These are phyloP conservation scores for Candida gigantensis DNA, from an alignment of 1,139 yeast species.

Conservation along the genomic window DNA sequence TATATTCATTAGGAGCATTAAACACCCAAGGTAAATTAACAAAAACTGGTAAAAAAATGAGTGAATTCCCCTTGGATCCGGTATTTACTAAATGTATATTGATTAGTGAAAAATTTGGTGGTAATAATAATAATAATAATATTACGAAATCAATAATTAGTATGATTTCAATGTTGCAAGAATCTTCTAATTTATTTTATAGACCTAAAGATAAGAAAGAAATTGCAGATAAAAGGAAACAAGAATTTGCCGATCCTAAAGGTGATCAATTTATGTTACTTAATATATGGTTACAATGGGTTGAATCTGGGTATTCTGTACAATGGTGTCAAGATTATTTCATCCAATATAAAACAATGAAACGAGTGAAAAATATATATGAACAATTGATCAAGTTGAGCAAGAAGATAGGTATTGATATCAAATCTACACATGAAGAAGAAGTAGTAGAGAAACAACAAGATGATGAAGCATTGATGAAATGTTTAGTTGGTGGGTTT, in stretches of 20 bases:
- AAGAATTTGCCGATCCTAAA: slow-evolving; percentile 37
- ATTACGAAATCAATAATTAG: slow-evolving; percentile 69
- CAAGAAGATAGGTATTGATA: slow-evolving; percentile 53
- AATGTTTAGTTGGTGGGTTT: slow-evolving; percentile 76
- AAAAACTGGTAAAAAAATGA: slow-evolving; percentile 78
- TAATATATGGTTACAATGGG: slow-evolving; percentile 79
- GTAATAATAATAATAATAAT: no score
- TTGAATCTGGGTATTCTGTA: slow-evolving; percentile 62
- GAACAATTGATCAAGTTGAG: slow-evolving; percentile 70
- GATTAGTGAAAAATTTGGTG: slow-evolving; percentile 57
- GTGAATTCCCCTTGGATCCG: slow-evolving; percentile 92
- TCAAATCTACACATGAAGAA: no score
- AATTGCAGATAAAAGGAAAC: slow-evolving; percentile 64
- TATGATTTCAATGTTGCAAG: slow-evolving; percentile 82
- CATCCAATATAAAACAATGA: slow-evolving; percentile 71
- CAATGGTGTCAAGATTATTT: slow-evolving; percentile 90
- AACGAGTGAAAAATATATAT: slow-evolving; percentile 70
- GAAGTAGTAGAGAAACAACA: slow-evolving; percentile 18
- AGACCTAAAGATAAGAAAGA: slow-evolving; percentile 71
- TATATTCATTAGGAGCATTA: slow-evolving; percentile 86
- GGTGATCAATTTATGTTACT: slow-evolving; percentile 81
- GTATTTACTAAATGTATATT: slow-evolving; percentile 78
- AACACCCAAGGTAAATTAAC: slow-evolving; percentile 81
- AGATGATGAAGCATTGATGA: slow-evolving; percentile 38
- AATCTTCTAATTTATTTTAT: slow-evolving; percentile 68